These are phyloP conservation scores for Glebionis coronaria DNA, from an alignment of 129 eudicot genomes.

Conservation along the genomic window DNA sequence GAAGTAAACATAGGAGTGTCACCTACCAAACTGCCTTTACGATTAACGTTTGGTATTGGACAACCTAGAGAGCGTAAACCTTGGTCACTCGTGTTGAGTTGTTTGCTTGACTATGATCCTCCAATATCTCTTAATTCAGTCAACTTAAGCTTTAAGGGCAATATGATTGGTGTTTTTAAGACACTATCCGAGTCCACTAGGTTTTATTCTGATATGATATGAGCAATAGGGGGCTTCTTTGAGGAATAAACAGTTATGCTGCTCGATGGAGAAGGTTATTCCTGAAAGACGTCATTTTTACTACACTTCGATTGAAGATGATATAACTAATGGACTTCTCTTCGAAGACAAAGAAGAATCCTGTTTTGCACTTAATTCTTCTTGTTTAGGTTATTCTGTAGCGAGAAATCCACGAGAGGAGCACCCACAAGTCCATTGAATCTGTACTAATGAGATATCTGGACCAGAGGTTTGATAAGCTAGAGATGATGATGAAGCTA, in stretches of 20 bases:
- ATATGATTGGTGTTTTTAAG: constrained; percentile 64
- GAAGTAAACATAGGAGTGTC: constrained; percentile 42
- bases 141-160: constrained; percentile 77
- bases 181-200: constrained; percentile 45
- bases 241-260: constrained; percentile 33
- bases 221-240: constrained; percentile 36
- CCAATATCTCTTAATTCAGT: constrained; percentile 60
- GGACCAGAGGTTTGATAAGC: constrained; percentile 64
- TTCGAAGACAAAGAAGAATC: constrained; percentile 48
- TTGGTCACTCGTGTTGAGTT: constrained; percentile 53
- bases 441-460: constrained; percentile 53
- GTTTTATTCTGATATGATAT: constrained; percentile 50
- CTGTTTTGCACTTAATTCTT: constrained; percentile 38
- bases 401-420: constrained; percentile 51
- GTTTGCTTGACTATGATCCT: constrained; percentile 41
- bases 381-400: constrained; percentile 51
- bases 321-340: constrained; percentile 50
- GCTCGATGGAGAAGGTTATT: constrained; percentile 37
- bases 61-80: constrained; percentile 54
- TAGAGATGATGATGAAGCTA: constrained; percentile 77
- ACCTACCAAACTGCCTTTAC: constrained; percentile 43
- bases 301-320: constrained; percentile 38
- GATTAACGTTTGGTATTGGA: constrained; percentile 45
- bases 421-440: constrained; percentile 87
- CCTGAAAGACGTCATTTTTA: constrained; percentile 41